Percentiles rank a stretch among this genome's conserved stretches.
These are phyloP conservation scores for Ceratocystis lukuohia DNA, from an alignment of 2,329 filamentous ascomycete species.

Conservation along the genomic window DNA sequence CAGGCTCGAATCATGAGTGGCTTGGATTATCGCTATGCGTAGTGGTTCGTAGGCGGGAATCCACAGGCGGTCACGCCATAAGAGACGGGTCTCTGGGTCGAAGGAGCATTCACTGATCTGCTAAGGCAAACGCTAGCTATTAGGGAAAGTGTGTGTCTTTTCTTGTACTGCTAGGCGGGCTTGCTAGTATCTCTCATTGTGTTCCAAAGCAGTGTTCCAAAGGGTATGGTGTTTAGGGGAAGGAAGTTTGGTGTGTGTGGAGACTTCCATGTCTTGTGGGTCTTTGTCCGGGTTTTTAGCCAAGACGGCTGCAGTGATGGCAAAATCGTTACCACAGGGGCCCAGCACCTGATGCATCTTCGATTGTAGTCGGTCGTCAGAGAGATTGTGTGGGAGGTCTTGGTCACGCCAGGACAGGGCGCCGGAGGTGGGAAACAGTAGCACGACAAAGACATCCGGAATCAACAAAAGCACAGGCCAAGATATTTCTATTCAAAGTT, in stretches of 20 bases:
- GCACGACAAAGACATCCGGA: no score
- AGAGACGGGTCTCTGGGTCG: not conserved
- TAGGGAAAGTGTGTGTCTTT: no score
- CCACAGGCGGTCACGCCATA: not conserved
- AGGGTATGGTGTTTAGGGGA: not conserved
- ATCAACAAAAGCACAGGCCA: no score
- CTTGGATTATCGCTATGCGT: not conserved
- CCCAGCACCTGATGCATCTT: not conserved
- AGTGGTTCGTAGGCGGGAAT: not conserved
- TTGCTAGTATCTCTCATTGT: no score
- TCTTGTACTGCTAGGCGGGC: no score
- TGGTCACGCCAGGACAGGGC: not conserved
- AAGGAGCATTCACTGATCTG: no score
- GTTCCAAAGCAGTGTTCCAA: not conserved
- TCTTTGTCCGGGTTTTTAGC: not conserved
- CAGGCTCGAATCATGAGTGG: not conserved
- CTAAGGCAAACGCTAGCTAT: no score
- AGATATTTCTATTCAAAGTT: no score
- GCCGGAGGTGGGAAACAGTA: not conserved
- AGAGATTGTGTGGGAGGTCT: not conserved
- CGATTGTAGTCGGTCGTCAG: not conserved
- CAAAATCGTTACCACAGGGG: not conserved
- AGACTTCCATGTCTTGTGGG: not conserved
- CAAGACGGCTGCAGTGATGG: not conserved
- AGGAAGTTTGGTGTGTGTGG: not conserved